phyloP scores from a whole-genome alignment of 345 rosid genomes.

The Excoecaria agallocha region DNA sequence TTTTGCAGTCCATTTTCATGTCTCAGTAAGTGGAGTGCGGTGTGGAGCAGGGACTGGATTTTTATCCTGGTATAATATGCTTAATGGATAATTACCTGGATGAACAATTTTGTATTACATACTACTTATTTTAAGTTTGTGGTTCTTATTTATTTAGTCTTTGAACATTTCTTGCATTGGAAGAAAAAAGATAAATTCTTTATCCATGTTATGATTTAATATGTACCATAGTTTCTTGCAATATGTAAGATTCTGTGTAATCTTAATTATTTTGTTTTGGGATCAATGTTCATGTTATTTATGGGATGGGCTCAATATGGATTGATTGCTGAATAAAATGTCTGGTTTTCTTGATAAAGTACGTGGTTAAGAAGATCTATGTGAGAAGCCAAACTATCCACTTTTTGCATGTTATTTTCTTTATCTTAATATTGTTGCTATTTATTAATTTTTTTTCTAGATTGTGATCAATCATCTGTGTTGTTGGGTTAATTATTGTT shows the following conservation, averaged over 20 bases:
- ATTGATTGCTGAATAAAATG: neutral
- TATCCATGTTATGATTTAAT: neutral
- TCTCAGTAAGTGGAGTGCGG: neutral
- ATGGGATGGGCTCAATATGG: neutral
- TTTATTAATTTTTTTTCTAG: neutral
- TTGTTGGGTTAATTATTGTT: conserved; percentile 27
- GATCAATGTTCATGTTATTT: neutral
- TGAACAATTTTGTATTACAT: neutral
- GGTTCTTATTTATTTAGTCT: neutral
- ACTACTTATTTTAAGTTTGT: neutral
- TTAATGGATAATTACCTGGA: neutral
- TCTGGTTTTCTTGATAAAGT: neutral
- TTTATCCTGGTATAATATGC: neutral
- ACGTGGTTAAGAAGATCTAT: neutral
- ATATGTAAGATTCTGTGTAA: neutral
- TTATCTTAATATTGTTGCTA: conserved; percentile 4
- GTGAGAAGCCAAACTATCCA: neutral
- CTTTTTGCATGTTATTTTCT: neutral
- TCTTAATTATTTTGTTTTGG: neutral
- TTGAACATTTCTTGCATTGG: neutral
- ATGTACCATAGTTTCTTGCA: neutral
- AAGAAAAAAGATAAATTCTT: neutral
- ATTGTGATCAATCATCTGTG: conserved; percentile 8
- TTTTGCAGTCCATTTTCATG: neutral
- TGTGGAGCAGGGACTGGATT: neutral